Conservation (phyloP, 1,284 basidiomycete genomes). For the Marasmius tenuissimus region DNA sequence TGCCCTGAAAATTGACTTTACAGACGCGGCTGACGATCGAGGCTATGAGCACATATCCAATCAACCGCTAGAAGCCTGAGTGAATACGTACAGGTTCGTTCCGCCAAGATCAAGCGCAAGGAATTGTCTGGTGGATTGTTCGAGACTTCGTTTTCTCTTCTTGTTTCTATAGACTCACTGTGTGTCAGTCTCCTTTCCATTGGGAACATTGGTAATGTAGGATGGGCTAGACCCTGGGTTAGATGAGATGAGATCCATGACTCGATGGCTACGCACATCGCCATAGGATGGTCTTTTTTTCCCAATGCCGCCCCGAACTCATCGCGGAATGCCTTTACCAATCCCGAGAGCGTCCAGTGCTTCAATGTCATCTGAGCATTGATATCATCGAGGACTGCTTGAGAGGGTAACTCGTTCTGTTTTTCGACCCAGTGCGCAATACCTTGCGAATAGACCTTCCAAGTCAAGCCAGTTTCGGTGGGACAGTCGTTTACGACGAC, state of each 20-base stretch:
- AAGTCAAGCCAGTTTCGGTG: no score
- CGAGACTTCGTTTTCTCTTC: not conserved
- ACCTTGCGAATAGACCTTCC: no score
- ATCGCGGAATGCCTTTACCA: constrained; percentile 75
- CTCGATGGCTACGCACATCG: constrained; percentile 59
- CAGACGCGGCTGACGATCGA: constrained; percentile 75
- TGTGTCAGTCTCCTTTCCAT: constrained; percentile 90
- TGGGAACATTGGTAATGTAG: constrained; percentile 87
- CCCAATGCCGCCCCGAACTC: constrained; percentile 76
- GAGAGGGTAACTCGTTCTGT: no score
- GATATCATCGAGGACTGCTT: constrained; percentile 48
- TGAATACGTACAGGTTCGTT: constrained; percentile 79
- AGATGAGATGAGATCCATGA: constrained; percentile 4
- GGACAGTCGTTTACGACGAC: no score
- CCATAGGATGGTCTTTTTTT: constrained; percentile 76
- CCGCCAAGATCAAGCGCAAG: constrained; percentile 94
- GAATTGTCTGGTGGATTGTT: constrained; percentile 65
- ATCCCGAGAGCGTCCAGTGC: constrained; percentile 59
- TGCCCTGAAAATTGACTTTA: constrained; percentile 84
- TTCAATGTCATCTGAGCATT: constrained; percentile 71
- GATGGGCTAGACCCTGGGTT: constrained; percentile 59
- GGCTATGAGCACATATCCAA: constrained; percentile 1
- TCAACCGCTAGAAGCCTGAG: constrained; percentile 5
- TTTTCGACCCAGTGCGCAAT: no score
- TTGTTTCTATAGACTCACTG: constrained; percentile 47